Evolutionary conservation across 208 protist genomes (phyloP), one percentile per base, ranked within the genome.

Genomic region (Leishmania lainsoni): DNA sequence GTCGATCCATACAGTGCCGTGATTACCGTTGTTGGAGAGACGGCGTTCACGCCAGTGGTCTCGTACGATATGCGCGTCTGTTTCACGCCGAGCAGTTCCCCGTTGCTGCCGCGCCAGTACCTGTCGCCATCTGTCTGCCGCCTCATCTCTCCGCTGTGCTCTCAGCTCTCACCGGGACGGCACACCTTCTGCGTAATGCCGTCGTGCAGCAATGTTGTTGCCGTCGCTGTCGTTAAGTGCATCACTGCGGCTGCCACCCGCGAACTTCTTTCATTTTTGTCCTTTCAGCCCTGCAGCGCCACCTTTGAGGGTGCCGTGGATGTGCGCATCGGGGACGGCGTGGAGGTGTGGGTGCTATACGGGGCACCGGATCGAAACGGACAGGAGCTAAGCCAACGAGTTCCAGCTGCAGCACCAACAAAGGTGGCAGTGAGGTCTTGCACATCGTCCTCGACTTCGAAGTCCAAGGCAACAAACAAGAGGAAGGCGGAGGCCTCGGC

Each of bases 271-370:
- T 32, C 77, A 6, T 94, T 97, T 78, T 79, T 97, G 42, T 32
- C 76, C 12, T 97, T 96, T 69, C 58, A 84, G 8, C 68, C 85
- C 2, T 20, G 84, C 42, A 16, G 16, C 29, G 89, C 87, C 2
- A 80, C 84, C 0, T 97, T 92, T 70, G 90, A 90, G 49, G 92
- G 88, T 63, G 58, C 61, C 14, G 89, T 89, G 45, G 81, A 75
- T n/a, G 79, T 96, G 61, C 59, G 56, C 16, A 66, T 81, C 8
- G 91, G 92, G 22, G 76, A 79, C 16, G 72, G 78, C 39, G 85
- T 88, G 16, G 93, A 98, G 84, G 63, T 98, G 75, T 98, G 94
- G 93, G 86, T 96, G 35, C 89, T 95, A 39, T 97, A 96, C 83
- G 89, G 81, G 4, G 92, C 91, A 0, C 94, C 94, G 42, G 93